Evolutionary conservation across 2,329 filamentous ascomycete genomes (phyloP).

Genomic region (Hypomyces rosellus): DNA sequence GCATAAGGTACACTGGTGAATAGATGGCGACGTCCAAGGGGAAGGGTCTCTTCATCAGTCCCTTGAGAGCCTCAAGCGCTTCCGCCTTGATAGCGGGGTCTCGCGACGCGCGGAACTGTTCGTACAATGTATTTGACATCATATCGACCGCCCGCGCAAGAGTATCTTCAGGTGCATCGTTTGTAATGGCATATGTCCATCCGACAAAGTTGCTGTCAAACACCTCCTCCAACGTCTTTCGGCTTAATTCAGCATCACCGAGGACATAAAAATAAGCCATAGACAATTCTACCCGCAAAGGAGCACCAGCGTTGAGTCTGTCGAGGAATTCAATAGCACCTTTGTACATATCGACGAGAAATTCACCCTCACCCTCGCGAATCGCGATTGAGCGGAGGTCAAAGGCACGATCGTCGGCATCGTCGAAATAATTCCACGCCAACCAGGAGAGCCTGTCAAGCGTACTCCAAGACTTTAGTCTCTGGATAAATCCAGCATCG

Average conservation of each 20-base stretch:
- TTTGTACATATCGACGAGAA: slow-evolving; percentile 19
- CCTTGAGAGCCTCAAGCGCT: slow-evolving; percentile 13
- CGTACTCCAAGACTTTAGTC: slow-evolving; percentile 19
- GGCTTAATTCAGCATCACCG: slow-evolving; percentile 12
- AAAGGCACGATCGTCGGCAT: not conserved
- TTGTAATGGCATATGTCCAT: slow-evolving; percentile 18
- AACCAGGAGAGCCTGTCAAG: slow-evolving; percentile 23
- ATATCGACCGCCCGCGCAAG: slow-evolving; percentile 13
- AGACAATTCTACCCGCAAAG: slow-evolving; percentile 17
- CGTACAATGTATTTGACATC: slow-evolving; percentile 16
- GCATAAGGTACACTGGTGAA: slow-evolving; percentile 10
- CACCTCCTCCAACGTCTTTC: slow-evolving; percentile 16
- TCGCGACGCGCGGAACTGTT: slow-evolving; percentile 15
- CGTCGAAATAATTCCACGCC: slow-evolving; percentile 15
- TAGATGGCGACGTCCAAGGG: slow-evolving; percentile 16
- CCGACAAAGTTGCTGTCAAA: slow-evolving; percentile 17
- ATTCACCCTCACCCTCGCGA: slow-evolving; percentile 15
- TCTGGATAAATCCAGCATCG: slow-evolving; percentile 11
- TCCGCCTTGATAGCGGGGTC: slow-evolving; percentile 17
- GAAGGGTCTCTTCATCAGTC: slow-evolving; percentile 14
- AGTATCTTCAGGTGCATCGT: slow-evolving; percentile 10
- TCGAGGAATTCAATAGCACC: slow-evolving; percentile 20
- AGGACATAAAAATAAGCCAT: slow-evolving; percentile 14
- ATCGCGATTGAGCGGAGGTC: slow-evolving; percentile 15
- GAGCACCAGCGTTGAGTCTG: slow-evolving; percentile 20